Evolutionary conservation across 2,329 filamentous ascomycete genomes (phyloP).

Genomic region (Aspergillus pseudotamarii): DNA sequence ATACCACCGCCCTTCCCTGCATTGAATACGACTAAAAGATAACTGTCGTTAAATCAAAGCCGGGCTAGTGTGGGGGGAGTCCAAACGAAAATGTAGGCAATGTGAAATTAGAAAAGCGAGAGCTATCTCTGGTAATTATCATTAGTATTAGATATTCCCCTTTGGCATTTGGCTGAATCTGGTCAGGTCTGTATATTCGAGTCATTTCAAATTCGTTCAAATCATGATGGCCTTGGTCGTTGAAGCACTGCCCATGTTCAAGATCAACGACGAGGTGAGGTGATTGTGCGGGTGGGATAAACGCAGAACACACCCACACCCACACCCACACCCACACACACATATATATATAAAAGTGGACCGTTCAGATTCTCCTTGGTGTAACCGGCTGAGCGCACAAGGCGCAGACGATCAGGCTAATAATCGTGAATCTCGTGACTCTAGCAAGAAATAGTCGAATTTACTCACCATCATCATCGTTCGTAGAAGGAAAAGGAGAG

Average conservation of each 20-base stretch:
- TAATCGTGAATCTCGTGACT: neutral
- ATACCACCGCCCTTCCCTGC: neutral
- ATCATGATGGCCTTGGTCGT: conserved; percentile 29
- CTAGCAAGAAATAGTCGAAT: neutral
- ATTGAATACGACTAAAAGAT: neutral
- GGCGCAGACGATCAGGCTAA: neutral
- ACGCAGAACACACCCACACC: neutral
- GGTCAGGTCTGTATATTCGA: conserved; percentile 28
- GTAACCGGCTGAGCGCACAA: neutral
- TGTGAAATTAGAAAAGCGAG: conserved; percentile 10
- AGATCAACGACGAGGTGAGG: conserved; percentile 7
- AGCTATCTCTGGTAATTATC: conserved; percentile 27
- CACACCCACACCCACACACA: neutral
- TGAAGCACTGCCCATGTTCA: conserved; percentile 18
- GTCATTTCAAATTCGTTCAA: conserved; percentile 34
- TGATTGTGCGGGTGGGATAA: neutral
- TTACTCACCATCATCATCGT: conserved; percentile 2
- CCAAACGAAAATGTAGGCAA: neutral
- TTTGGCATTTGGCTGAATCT: conserved; percentile 20
- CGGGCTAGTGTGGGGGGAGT: too few species aligned
- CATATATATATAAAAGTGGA: neutral
- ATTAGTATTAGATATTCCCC: conserved; percentile 39
- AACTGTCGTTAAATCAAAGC: neutral
- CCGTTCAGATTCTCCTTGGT: neutral
- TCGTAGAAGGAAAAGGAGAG: neutral